Evolutionary conservation across 345 rosid genomes (phyloP), one percentile per base, ranked within the genome.

Genomic region (Pugionium dolabratum): DNA sequence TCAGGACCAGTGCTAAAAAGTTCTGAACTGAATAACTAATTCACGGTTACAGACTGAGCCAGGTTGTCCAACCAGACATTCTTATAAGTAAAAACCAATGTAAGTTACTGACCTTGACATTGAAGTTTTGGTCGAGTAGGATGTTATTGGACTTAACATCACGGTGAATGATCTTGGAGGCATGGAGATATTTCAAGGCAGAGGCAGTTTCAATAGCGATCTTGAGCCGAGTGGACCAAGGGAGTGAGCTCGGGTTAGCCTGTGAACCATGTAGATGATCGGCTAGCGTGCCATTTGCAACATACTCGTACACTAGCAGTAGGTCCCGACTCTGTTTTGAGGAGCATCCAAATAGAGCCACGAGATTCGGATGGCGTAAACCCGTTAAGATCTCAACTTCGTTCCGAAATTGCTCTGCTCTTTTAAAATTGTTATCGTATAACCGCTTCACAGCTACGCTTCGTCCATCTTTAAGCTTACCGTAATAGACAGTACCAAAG

Each of bases 141-240:
- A 93, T 93, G 66, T 93, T 93, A 80, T 79, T 82, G 58, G 98
- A 78, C 60, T 90, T 93, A 66, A 93, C 94, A 54, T 93, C 98
- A 8, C 98, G 96, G 70, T 93, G 98, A 33, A 90, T 79, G 41
- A 85, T 83, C 31, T 78, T 79, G 25, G 88, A 80, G 25, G 87
- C 85, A 62, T 93, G 97, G 52, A 93, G 97, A 76, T 88, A 93
- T 9, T 76, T 72, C 67, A 93, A 58, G 4, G 97, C 97, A 56
- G 64, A 52, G 25, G 96, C 96, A 5, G 98, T 93, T 74, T 93
- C 97, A 0, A 85, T 47, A n/a, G 97, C 97, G 39, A 93, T 88
- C 25, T 90, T 81, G 54, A 93, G 70, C 32, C 97, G 79, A 1
- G 57, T 84, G 39, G 61, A 35, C 97, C 96, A 90, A 11, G 80